Evolutionary conservation across 345 rosid genomes (phyloP).

Genomic region (Orychophragmus violaceus): DNA sequence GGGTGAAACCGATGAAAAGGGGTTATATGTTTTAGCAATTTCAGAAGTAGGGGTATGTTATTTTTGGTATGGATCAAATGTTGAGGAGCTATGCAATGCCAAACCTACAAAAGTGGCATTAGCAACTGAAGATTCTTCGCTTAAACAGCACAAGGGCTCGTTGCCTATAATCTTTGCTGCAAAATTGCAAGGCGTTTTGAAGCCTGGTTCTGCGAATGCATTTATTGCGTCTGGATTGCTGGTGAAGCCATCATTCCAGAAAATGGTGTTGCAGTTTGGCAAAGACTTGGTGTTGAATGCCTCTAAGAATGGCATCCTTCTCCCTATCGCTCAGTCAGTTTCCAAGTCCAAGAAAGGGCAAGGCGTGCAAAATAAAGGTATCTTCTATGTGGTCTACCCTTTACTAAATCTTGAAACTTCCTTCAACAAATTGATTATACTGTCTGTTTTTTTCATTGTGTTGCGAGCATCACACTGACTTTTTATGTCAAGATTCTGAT

Average conservation of each 20-base stretch:
- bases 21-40: constrained; percentile 61
- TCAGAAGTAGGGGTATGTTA: constrained; percentile 86
- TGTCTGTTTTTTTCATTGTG: not conserved
- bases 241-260: constrained; percentile 83
- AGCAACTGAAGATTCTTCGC: constrained; percentile 38
- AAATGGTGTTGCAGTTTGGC: constrained; percentile 62
- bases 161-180: constrained; percentile 65
- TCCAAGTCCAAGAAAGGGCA: constrained; percentile 47
- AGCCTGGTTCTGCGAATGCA: constrained; percentile 47
- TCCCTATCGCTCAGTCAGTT: constrained; percentile 49
- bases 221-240: constrained; percentile 73
- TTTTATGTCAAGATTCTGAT: not conserved
- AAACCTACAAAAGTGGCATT: constrained; percentile 65
- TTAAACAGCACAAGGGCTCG: constrained; percentile 42
- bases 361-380: constrained; percentile 54
- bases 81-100: constrained; percentile 50
- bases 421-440: not conserved
- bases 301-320: constrained; percentile 69
- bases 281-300: constrained; percentile 47
- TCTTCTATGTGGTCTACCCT: constrained; percentile 4
- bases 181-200: constrained; percentile 59
- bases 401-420: constrained; percentile 7
- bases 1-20: constrained; percentile 43
- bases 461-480: not conserved
- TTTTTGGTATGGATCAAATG: constrained; percentile 68